Percentiles rank a stretch among this genome's conserved stretches.
Conservation (phyloP, 2,329 filamentous ascomycete species). For the Apiospora koreana region DNA sequence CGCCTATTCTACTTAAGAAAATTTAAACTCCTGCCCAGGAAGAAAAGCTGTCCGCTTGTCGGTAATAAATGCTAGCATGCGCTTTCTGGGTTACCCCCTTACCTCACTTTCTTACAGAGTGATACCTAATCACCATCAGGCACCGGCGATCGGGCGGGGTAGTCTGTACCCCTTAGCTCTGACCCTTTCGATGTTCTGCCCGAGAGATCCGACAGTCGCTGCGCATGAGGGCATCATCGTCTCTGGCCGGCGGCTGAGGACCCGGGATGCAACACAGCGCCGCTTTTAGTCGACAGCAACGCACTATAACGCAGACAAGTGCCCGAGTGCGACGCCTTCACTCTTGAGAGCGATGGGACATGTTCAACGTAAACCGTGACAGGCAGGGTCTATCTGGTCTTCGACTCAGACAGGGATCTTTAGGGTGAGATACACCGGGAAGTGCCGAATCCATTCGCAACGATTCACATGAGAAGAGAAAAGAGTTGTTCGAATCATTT, state of each 20-base stretch:
- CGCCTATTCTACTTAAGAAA: background rate
- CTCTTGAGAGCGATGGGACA: no score
- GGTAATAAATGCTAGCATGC: background rate
- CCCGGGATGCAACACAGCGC: conserved; percentile 13
- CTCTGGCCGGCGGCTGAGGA: conserved; percentile 25
- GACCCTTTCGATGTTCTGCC: no score
- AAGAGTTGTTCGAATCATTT: no score
- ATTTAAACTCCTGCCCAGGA: no score
- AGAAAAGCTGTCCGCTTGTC: background rate
- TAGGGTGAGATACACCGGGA: no score
- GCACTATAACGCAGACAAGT: conserved; percentile 34
- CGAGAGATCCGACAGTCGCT: conserved; percentile 36
- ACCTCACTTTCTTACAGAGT: background rate
- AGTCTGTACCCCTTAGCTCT: no score
- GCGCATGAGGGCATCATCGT: conserved; percentile 45
- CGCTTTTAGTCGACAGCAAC: conserved; percentile 23
- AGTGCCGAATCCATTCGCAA: no score
- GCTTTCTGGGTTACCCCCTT: background rate
- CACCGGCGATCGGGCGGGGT: background rate
- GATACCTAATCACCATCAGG: background rate
- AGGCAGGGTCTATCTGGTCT: no score
- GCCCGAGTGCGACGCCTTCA: no score
- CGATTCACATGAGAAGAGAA: no score
- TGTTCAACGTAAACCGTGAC: no score
- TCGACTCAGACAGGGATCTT: no score